A percentile compares a stretch with the other conserved stretches of the same genome.
Evolutionary conservation across 345 rosid genomes (phyloP).

Genomic region (Rubroshorea leprosula): DNA sequence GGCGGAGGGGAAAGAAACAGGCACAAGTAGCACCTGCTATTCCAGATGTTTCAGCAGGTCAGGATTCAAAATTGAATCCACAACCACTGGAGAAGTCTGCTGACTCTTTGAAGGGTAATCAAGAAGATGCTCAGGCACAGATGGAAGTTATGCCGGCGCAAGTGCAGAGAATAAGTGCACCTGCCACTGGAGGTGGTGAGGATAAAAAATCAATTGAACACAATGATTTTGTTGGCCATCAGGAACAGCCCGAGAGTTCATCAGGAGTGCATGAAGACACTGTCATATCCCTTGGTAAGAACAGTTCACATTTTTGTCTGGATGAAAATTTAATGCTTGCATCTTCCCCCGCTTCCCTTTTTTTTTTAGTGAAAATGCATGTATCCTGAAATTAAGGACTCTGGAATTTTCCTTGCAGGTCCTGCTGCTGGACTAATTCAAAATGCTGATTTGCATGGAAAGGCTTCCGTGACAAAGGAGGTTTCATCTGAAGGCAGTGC

Average conservation of each 20-base stretch:
- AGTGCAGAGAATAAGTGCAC: conserved; percentile 11
- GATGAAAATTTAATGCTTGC: conserved; percentile 5
- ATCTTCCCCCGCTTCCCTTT: no score
- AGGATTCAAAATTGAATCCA: conserved; percentile 35
- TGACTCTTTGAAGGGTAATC: conserved; percentile 25
- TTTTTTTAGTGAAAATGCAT: conserved; percentile 1
- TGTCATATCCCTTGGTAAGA: conserved; percentile 24
- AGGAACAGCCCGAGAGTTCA: conserved; percentile 12
- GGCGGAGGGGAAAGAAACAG: conserved; percentile 62
- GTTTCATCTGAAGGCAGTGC: conserved; percentile 50
- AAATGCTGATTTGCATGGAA: conserved; percentile 42
- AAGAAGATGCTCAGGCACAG: conserved; percentile 35
- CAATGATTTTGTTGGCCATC: conserved; percentile 16
- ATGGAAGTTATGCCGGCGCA: conserved; percentile 33
- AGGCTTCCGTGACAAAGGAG: conserved; percentile 64
- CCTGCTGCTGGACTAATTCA: conserved; percentile 38
- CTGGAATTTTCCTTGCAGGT: conserved; percentile 27
- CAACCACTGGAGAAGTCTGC: conserved; percentile 18
- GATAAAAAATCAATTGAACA: conserved; percentile 19
- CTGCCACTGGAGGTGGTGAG: conserved; percentile 1
- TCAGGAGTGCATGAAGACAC: conserved; percentile 15
- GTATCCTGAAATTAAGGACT: conserved; percentile 10
- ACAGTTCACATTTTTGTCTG: neutral
- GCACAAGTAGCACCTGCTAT: conserved; percentile 24
- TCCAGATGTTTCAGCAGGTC: conserved; percentile 44